Conservation (phyloP, 1,284 basidiomycete genomes). For the Ceratorhiza oryzae-sativae region DNA sequence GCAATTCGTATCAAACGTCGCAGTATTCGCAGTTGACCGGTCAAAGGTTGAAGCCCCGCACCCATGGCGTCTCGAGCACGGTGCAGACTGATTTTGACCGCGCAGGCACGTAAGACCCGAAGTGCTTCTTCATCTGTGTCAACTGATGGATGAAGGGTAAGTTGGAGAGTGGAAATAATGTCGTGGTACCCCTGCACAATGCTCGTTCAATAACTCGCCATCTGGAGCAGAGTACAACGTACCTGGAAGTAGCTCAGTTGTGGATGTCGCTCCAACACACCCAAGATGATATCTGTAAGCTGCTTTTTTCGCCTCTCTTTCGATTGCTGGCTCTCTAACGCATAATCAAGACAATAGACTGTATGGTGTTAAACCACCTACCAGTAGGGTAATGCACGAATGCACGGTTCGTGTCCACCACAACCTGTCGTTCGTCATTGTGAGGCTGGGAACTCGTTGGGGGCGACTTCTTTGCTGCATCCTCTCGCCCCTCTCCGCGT, state of each 20-base stretch:
- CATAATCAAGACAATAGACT: constrained; percentile 10
- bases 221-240: constrained; percentile 42
- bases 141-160: constrained; percentile 65
- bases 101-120: constrained; percentile 62
- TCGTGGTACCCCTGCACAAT: constrained; percentile 84
- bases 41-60: constrained; percentile 78
- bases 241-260: constrained; percentile 87
- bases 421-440: constrained; percentile 82
- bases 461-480: neutral
- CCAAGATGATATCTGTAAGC: constrained; percentile 76
- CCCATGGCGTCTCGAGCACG: constrained; percentile 91
- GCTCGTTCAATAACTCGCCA: neutral
- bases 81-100: constrained; percentile 79
- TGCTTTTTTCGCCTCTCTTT: constrained; percentile 66
- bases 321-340: constrained; percentile 32
- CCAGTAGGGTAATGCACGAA: constrained; percentile 89
- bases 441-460: constrained; percentile 54
- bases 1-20: constrained; percentile 71
- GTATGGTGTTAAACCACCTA: constrained; percentile 52
- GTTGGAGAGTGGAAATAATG: constrained; percentile 83
- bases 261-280: constrained; percentile 75
- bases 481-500: neutral
- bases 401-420: constrained; percentile 84
- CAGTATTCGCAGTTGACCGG: constrained; percentile 79
- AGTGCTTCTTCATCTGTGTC: constrained; percentile 32